Evolutionary conservation across 1,284 basidiomycete species (phyloP).

Genomic region (Prillingera fragicola): DNA sequence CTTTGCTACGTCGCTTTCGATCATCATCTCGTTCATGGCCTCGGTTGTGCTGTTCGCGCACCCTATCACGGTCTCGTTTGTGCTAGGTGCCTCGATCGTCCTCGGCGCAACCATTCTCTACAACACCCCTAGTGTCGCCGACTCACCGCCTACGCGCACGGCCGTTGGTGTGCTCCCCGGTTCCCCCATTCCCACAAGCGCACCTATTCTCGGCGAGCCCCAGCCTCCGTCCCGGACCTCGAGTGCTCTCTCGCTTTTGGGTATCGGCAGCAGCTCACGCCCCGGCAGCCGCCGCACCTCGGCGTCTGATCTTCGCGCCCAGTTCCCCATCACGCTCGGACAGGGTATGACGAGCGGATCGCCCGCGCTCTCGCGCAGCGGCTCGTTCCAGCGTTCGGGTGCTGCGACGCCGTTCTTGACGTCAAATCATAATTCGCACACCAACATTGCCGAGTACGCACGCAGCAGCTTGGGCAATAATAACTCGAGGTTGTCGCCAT

Average conservation of each 20-base stretch:
- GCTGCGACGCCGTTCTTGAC: background rate
- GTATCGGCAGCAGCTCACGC: constrained; percentile 19
- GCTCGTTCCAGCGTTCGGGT: too few species aligned
- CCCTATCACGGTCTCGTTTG: constrained; percentile 74
- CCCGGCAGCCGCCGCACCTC: constrained; percentile 7
- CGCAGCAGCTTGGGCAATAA: constrained; percentile 1
- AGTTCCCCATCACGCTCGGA: background rate
- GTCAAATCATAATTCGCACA: constrained; percentile 2
- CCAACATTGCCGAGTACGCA: constrained; percentile 1
- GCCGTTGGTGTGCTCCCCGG: constrained; percentile 40
- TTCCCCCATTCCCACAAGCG: constrained; percentile 38
- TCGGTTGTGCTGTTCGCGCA: constrained; percentile 84
- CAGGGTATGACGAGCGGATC: background rate
- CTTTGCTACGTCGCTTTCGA: constrained; percentile 87
- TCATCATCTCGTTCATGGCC: constrained; percentile 86
- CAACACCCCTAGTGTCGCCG: constrained; percentile 55
- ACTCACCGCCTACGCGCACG: constrained; percentile 25
- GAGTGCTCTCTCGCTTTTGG: constrained; percentile 37
- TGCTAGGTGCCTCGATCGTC: constrained; percentile 74
- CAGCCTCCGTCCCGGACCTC: constrained; percentile 35
- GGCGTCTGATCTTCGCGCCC: constrained; percentile 7
- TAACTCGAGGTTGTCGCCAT: background rate
- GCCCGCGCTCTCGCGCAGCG: too few species aligned
- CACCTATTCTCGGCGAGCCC: constrained; percentile 46
- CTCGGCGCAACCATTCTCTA: constrained; percentile 85